A percentile compares a stretch with the other conserved stretches of the same genome.
Conservation (phyloP, 2,329 filamentous ascomycete genomes). For the Fusarium annulatum region DNA sequence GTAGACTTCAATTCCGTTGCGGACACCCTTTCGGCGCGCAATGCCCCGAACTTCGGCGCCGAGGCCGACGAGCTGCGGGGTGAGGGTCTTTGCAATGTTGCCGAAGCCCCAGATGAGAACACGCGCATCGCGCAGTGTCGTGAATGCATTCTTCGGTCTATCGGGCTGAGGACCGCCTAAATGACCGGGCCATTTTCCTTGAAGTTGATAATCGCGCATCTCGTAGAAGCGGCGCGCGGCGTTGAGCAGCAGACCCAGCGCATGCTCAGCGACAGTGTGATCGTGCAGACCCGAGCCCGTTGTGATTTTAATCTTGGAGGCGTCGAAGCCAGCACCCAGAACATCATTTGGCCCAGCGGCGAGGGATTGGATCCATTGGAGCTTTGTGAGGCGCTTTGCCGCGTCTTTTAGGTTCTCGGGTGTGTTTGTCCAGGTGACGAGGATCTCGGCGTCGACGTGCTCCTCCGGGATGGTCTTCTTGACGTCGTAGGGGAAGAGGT, state of each 20-base stretch:
- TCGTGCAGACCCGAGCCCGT: slow-evolving; percentile 74
- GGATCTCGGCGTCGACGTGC: slow-evolving; percentile 67
- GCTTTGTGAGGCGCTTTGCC: slow-evolving; percentile 63
- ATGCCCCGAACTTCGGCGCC: slow-evolving; percentile 70
- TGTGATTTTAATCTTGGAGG: slow-evolving; percentile 61
- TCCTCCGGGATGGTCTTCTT: slow-evolving; percentile 66
- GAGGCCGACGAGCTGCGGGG: slow-evolving; percentile 63
- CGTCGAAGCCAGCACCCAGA: slow-evolving; percentile 69
- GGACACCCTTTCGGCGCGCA: slow-evolving; percentile 66
- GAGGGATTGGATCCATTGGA: slow-evolving; percentile 74
- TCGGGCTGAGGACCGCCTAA: slow-evolving; percentile 71
- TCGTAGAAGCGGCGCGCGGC: slow-evolving; percentile 68
- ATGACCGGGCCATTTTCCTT: slow-evolving; percentile 68
- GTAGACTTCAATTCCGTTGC: slow-evolving; percentile 68
- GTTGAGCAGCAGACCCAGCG: slow-evolving; percentile 67
- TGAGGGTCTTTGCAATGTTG: slow-evolving; percentile 72
- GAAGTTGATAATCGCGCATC: slow-evolving; percentile 71
- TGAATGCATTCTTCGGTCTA: slow-evolving; percentile 66
- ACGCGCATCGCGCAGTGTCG: slow-evolving; percentile 67
- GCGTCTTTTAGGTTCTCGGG: slow-evolving; percentile 69
- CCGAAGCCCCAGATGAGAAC: slow-evolving; percentile 74
- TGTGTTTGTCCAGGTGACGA: slow-evolving; percentile 72
- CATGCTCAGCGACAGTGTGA: slow-evolving; percentile 72
- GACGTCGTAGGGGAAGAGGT: slow-evolving; percentile 70
- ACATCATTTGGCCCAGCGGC: slow-evolving; percentile 75